phyloP scores from a whole-genome alignment of 75 land plant genomes.

The Larix kaempferi region DNA sequence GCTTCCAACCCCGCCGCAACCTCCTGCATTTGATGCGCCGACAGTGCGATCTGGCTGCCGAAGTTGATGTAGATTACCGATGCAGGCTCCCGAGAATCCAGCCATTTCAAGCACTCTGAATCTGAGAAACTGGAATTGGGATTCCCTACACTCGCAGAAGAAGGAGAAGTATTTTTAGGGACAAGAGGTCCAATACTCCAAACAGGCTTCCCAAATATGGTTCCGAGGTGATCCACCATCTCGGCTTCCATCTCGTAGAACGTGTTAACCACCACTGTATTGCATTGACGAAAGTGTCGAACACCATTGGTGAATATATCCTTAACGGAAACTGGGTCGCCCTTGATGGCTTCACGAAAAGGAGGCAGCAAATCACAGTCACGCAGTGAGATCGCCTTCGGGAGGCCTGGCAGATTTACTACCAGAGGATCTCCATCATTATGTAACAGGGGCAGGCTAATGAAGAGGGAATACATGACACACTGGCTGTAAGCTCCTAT shows the following conservation, averaged over 20 bases:
- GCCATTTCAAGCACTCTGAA: conserved; percentile 8
- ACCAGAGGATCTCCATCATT: neutral
- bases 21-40: conserved; percentile 15
- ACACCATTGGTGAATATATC: neutral
- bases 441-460: neutral
- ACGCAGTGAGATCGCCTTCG: neutral
- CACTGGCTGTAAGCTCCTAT: neutral
- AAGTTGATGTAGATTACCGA: conserved; percentile 22
- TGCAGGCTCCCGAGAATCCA: conserved; percentile 7
- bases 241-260: conserved; percentile 21
- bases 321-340: too few relatives aligned
- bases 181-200: conserved; percentile 18
- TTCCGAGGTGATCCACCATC: conserved; percentile 2
- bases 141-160: too few relatives aligned
- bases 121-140: too few relatives aligned
- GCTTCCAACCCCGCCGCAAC: conserved; percentile 20
- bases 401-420: neutral
- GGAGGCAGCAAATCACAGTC: neutral
- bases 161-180: too few relatives aligned
- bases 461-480: neutral
- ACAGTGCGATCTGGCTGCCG: conserved; percentile 19
- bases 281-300: neutral
- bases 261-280: conserved; percentile 17
- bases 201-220: neutral
- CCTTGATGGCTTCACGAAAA: neutral